Evolutionary conservation across 495 filamentous ascomycete species (phyloP).

Genomic region (Sphaerosporella brunnea): DNA sequence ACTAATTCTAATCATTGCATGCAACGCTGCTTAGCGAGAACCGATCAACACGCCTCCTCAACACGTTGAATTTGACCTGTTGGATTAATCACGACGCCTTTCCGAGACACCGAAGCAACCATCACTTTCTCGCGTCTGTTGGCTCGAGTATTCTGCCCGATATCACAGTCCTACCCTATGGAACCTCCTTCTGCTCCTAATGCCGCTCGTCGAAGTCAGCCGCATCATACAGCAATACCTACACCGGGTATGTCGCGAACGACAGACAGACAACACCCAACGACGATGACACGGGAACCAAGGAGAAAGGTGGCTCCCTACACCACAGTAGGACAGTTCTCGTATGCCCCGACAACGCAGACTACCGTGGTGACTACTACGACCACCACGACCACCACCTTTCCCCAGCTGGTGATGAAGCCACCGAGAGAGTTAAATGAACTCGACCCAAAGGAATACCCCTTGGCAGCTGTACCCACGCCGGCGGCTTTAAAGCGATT

Average conservation of each 20-base stretch:
- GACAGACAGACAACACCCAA: neutral
- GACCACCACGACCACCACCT: conserved; percentile 77
- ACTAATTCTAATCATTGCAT: neutral
- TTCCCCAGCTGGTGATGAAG: conserved; percentile 64
- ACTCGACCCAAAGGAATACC: conserved; percentile 77
- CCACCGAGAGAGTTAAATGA: conserved; percentile 53
- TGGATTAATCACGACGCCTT: neutral
- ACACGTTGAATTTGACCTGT: neutral
- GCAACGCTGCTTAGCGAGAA: no score
- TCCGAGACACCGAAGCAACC: neutral
- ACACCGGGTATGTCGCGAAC: neutral
- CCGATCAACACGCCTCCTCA: neutral
- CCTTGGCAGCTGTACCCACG: conserved; percentile 64
- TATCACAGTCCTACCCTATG: neutral
- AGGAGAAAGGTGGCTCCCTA: conserved; percentile 16
- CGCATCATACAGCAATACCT: neutral
- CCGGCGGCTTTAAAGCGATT: conserved; percentile 56
- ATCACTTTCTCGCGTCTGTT: neutral
- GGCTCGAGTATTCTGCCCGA: neutral
- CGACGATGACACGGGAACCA: neutral
- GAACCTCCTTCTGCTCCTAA: conserved; percentile 3
- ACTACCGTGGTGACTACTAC: conserved; percentile 80
- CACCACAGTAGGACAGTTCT: conserved; percentile 41
- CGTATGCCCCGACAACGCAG: conserved; percentile 52
- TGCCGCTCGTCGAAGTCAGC: conserved; percentile 2